Evolutionary conservation across 2,329 filamentous ascomycete genomes (phyloP), one percentile per base, ranked within the genome.

Genomic region (Cordyceps cateniannulata): DNA sequence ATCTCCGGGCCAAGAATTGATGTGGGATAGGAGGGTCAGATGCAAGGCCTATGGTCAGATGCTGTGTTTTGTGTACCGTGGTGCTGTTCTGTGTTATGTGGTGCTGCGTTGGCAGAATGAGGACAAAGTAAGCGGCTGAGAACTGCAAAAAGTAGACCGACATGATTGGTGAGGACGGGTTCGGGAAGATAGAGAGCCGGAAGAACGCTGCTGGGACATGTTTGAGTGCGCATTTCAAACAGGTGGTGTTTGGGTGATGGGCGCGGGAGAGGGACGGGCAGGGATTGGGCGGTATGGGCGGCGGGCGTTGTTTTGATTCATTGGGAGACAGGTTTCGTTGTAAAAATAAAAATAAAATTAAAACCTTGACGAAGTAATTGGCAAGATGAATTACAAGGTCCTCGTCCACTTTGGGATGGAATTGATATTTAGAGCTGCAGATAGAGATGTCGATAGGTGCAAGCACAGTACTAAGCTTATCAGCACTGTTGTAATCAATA

Each of bases 181-280:
- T 32, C 40, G 52, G 52, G 27, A 14, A 20, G 18, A 29, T 9
- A 18, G 12, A 16, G 42, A 48, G 42, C 53, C 53, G 42, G 42
- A 48, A 22, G n/a, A 44, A 45, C 14, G 3, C 20, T 38, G 40
- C 16, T 32, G 53, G 27, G 10, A 25, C 25, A 35, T 24, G 53
- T 56, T 48, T 56, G 42, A 35, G 22, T 42, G 7, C 20, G 29
- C 42, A 48, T 56, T 38, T 48, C 40, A 56, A 56, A 56, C 53
- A 48, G 42, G 10, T 20, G 1, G 29, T 25, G 53, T 56, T 56
- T 56, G 27, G 20, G 20, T 12, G 42, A 38, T 38, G 53, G 14
- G 27, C n/a, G 20, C 42, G 40, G 40, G 40, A 44, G 40, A 55
- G 18, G 24, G n/a, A 22, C n/a, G 25, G 6, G 12, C 25, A 12